phyloP scores from a whole-genome alignment of 345 rosid species.

The Eucalyptus brandiana region DNA sequence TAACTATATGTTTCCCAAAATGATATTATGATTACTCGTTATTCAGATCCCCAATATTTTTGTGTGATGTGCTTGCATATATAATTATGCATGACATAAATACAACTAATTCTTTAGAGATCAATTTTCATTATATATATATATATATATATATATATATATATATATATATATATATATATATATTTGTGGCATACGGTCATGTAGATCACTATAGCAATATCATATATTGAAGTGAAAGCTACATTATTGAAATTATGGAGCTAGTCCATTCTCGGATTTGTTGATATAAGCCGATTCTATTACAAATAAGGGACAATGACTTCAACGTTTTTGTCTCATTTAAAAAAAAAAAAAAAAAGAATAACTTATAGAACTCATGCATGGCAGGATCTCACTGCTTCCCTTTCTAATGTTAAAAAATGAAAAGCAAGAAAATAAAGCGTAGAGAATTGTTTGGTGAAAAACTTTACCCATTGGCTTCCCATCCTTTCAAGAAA shows the following conservation, averaged over 20 bases:
- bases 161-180: no score
- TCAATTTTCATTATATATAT: not conserved
- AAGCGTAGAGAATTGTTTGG: no score
- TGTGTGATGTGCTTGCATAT: not conserved
- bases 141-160: no score
- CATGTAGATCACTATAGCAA: not conserved
- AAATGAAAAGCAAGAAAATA: no score
- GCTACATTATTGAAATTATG: not conserved
- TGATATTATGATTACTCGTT: not conserved
- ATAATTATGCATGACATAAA: not conserved
- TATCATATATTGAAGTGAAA: not conserved
- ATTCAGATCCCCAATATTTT: not conserved
- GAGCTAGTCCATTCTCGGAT: not conserved
- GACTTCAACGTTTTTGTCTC: not conserved
- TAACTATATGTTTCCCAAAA: not conserved
- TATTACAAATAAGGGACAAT: not conserved
- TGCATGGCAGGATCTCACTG: no score
- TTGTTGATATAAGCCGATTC: not conserved
- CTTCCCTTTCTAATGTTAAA: no score
- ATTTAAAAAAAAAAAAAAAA: not conserved
- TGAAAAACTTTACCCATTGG: no score
- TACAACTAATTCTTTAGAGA: not conserved
- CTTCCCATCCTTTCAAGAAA: no score
- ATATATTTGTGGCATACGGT: not conserved
- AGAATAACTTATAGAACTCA: no score